These are phyloP conservation scores for Solanum neorickii DNA, from an alignment of 257 asterid species.

Conservation along the genomic window DNA sequence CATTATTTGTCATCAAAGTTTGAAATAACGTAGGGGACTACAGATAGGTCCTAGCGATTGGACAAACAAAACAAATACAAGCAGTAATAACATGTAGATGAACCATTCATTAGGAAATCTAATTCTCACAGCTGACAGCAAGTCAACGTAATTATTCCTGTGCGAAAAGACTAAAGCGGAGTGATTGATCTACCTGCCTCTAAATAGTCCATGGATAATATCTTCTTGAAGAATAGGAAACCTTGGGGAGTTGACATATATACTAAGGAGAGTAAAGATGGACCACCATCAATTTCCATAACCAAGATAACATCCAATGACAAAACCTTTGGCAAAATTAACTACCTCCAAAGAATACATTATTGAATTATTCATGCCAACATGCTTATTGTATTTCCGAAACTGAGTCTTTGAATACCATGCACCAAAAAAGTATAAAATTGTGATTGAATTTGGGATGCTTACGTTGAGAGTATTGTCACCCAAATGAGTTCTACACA, in stretches of 20 bases:
- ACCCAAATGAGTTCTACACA: slow-evolving; percentile 49
- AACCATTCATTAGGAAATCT: not conserved
- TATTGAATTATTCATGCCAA: not conserved
- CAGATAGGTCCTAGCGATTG: not conserved
- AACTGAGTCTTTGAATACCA: not conserved
- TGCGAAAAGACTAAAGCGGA: not conserved
- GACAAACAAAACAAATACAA: not conserved
- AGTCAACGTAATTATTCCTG: not conserved
- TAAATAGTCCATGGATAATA: not conserved
- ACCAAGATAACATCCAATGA: not conserved
- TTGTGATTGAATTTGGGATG: not conserved
- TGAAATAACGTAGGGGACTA: not conserved
- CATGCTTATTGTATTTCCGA: not conserved
- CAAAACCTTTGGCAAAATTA: not conserved
- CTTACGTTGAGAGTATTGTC: slow-evolving; percentile 46
- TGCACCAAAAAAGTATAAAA: not conserved
- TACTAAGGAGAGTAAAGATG: not conserved
- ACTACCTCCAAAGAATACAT: not conserved
- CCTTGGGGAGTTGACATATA: not conserved
- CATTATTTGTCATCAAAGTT: not conserved
- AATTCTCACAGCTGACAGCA: not conserved
- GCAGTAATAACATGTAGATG: not conserved
- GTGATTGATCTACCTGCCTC: not conserved
- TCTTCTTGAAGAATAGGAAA: not conserved
- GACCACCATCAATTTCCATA: not conserved